Conservation (phyloP, 2,329 filamentous ascomycete genomes). For the Xylaria sp. region DNA sequence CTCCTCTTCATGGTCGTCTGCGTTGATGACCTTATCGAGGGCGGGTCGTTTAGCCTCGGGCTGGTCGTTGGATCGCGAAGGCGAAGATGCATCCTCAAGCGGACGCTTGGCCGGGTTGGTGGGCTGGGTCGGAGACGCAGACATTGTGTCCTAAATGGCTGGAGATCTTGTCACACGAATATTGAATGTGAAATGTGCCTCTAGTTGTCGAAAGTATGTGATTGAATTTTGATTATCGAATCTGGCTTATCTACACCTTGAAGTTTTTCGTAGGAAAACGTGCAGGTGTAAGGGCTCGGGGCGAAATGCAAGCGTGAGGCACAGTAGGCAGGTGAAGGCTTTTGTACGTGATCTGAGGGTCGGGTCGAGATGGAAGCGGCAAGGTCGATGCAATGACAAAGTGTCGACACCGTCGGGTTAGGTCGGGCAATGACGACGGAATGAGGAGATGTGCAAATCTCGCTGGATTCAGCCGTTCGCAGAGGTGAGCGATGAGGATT, state of each 20-base stretch:
- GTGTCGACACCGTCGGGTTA: constrained; percentile 34
- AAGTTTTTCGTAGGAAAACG: constrained; percentile 88
- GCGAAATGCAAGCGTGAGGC: constrained; percentile 47
- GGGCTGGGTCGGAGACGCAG: constrained; percentile 69
- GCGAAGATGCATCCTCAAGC: constrained; percentile 95
- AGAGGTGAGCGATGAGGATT: constrained; percentile 34
- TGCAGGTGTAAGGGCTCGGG: constrained; percentile 80
- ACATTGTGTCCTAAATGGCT: constrained; percentile 64
- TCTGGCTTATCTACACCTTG: constrained; percentile 82
- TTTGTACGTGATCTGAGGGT: constrained; percentile 36
- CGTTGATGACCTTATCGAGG: constrained; percentile 87
- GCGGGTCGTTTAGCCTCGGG: constrained; percentile 97
- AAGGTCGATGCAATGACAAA: constrained; percentile 42
- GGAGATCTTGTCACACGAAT: constrained; percentile 21
- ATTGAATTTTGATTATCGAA: constrained; percentile 54
- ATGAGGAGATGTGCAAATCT: constrained; percentile 36
- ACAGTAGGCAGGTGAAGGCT: constrained; percentile 35
- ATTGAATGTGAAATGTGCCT: constrained; percentile 39
- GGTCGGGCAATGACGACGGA: constrained; percentile 29
- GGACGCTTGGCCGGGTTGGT: constrained; percentile 86
- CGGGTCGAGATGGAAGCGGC: constrained; percentile 37
- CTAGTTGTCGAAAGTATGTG: constrained; percentile 46
- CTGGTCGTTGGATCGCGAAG: constrained; percentile 87
- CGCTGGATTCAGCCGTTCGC: constrained; percentile 36
- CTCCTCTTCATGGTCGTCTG: constrained; percentile 52